Conservation (phyloP, 1,284 basidiomycete genomes). For the Apiotrichum domesticum region DNA sequence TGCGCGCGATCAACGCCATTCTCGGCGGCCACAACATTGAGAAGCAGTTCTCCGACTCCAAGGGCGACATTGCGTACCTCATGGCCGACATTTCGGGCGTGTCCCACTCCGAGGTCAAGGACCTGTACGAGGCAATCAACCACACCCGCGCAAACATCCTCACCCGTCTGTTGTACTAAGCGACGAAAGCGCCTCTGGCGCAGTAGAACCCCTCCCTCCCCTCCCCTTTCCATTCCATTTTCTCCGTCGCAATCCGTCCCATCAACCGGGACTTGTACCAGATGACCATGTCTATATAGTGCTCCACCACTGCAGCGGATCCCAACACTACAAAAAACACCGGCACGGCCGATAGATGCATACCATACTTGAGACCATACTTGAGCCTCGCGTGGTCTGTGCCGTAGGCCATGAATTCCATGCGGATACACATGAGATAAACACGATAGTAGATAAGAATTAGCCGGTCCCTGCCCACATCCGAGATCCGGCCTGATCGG, state of each 20-base stretch:
- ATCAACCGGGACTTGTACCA: slow-evolving; percentile 14
- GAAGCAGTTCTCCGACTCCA: slow-evolving; percentile 96
- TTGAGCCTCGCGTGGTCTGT: no score
- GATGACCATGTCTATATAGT: slow-evolving; percentile 9
- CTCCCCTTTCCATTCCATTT: neutral
- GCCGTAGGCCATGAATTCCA: no score
- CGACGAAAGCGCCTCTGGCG: neutral
- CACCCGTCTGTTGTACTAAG: slow-evolving; percentile 63
- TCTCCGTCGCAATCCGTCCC: neutral
- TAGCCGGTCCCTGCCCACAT: neutral
- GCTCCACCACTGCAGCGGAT: slow-evolving; percentile 5
- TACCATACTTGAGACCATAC: neutral
- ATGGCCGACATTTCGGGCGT: slow-evolving; percentile 95
- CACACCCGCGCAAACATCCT: slow-evolving; percentile 78
- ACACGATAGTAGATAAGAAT: neutral
- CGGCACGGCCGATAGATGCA: neutral
- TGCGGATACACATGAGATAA: no score
- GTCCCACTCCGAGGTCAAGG: slow-evolving; percentile 71
- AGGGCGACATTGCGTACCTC: slow-evolving; percentile 76
- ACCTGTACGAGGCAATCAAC: slow-evolving; percentile 75
- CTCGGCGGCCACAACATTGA: slow-evolving; percentile 95
- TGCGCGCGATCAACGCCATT: slow-evolving; percentile 87
- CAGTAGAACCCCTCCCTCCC: neutral
- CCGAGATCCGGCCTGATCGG: neutral
- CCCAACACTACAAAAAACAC: neutral